These are phyloP conservation scores for Daldinia sp. DNA, from an alignment of 2,329 filamentous ascomycete genomes.

Conservation along the genomic window DNA sequence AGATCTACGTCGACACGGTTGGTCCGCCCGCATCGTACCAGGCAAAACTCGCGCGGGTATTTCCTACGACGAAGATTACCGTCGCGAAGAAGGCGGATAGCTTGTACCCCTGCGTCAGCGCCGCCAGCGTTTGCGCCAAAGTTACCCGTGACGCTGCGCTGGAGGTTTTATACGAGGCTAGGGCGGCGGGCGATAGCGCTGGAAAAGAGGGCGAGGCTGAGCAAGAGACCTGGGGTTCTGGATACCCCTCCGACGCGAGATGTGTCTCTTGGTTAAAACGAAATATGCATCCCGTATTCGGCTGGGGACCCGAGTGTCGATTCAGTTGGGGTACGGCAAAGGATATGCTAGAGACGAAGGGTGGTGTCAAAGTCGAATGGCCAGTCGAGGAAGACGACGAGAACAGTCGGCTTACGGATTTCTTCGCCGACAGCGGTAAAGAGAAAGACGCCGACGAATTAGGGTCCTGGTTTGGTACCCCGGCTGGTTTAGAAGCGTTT, in stretches of 20 bases:
- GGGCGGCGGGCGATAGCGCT: conserved; percentile 46
- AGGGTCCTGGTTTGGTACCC: conserved; percentile 81
- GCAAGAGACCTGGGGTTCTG: conserved; percentile 79
- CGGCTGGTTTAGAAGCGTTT: conserved; percentile 75
- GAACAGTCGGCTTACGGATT: conserved; percentile 77
- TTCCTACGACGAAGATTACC: conserved; percentile 78
- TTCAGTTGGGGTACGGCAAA: conserved; percentile 97
- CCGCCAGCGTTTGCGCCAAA: conserved; percentile 93
- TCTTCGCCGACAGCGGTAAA: conserved; percentile 61
- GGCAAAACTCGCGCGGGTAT: conserved; percentile 81
- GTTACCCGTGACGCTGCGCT: conserved; percentile 92
- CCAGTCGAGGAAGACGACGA: conserved; percentile 76
- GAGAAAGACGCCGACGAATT: conserved; percentile 70
- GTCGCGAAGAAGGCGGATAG: conserved; percentile 93
- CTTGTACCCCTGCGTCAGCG: conserved; percentile 90
- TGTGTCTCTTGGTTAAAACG: conserved; percentile 82
- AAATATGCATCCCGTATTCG: conserved; percentile 93
- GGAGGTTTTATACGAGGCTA: conserved; percentile 75
- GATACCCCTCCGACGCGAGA: conserved; percentile 87
- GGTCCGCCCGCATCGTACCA: conserved; percentile 86
- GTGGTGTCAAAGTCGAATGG: conserved; percentile 82
- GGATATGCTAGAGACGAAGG: conserved; percentile 86
- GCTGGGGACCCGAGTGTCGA: conserved; percentile 91
- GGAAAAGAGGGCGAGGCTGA: conserved; percentile 42
- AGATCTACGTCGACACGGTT: conserved; percentile 96